Percentiles rank a stretch among this genome's conserved stretches.
Conservation (phyloP, 164 flowering plant species). For the Umbilicus rupestris region DNA sequence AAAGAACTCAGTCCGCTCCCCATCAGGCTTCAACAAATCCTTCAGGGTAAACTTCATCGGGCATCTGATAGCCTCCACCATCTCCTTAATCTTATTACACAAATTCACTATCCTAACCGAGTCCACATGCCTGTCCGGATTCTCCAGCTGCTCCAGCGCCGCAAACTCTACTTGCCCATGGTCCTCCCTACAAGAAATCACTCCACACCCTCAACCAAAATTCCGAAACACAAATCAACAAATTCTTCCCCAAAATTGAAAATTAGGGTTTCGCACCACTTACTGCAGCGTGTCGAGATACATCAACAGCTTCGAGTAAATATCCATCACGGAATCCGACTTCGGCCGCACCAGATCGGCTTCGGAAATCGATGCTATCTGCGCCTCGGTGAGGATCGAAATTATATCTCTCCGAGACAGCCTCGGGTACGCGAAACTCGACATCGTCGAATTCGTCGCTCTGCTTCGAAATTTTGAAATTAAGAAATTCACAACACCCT, state of each 20-base stretch:
- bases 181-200: conserved; percentile 48
- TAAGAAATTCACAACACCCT: too few species aligned
- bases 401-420: conserved; percentile 41
- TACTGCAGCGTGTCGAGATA: conserved; percentile 46
- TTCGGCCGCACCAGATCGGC: conserved; percentile 44
- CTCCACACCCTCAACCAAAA: neutral
- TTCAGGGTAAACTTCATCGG: conserved; percentile 42
- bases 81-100: conserved; percentile 40
- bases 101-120: conserved; percentile 46
- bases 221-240: neutral
- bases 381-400: conserved; percentile 27
- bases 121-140: conserved; percentile 56
- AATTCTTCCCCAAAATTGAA: neutral
- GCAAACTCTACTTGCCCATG: conserved; percentile 53
- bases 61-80: conserved; percentile 39
- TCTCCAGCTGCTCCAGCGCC: conserved; percentile 66
- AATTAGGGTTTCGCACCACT: neutral
- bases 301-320: conserved; percentile 42
- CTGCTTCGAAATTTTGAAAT: neutral
- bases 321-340: conserved; percentile 31
- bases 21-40: conserved; percentile 59
- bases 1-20: conserved; percentile 40
- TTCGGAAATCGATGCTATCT: conserved; percentile 37
- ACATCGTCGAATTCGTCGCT: conserved; percentile 36
- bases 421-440: conserved; percentile 40